Evolutionary conservation across 2,329 filamentous ascomycete genomes (phyloP).

Genomic region (Diaporthe eres): DNA sequence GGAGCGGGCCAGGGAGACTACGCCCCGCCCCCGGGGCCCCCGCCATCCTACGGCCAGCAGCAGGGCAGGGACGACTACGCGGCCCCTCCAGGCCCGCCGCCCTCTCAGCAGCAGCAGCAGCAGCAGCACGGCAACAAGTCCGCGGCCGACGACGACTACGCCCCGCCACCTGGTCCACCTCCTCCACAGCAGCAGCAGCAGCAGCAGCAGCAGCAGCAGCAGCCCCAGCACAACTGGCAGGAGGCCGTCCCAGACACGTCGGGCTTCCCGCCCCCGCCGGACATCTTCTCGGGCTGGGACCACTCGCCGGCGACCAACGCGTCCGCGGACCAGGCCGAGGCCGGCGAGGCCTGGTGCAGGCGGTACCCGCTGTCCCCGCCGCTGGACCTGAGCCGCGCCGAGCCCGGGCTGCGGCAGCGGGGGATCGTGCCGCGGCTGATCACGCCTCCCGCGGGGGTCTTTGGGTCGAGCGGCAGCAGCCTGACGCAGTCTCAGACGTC

Average conservation of each 20-base stretch:
- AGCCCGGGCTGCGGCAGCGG: constrained; percentile 48
- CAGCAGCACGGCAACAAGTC: neutral
- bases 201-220: constrained; percentile 40
- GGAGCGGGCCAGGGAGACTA: constrained; percentile 29
- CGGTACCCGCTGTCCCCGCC: constrained; percentile 71
- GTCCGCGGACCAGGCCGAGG: constrained; percentile 72
- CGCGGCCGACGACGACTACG: neutral
- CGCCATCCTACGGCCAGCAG: constrained; percentile 31
- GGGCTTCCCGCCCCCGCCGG: constrained; percentile 80
- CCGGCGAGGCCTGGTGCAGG: constrained; percentile 76
- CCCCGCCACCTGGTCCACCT: constrained; percentile 54
- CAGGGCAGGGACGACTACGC: constrained; percentile 35
- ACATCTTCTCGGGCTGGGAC: constrained; percentile 74
- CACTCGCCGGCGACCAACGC: constrained; percentile 79
- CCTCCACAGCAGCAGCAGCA: constrained; percentile 46
- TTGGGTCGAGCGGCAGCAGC: constrained; percentile 57
- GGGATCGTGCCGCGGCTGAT: constrained; percentile 63
- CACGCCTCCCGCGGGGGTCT: constrained; percentile 55
- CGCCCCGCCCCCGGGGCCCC: constrained; percentile 40
- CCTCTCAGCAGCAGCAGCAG: neutral
- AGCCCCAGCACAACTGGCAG: constrained; percentile 76
- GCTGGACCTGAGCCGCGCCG: constrained; percentile 59
- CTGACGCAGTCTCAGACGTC: constrained; percentile 62
- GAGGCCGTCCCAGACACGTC: constrained; percentile 79
- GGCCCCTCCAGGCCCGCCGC: constrained; percentile 41